Evolutionary conservation across 2,329 filamentous ascomycete genomes (phyloP), one percentile per base, ranked within the genome.

Genomic region (Apiospora saccharicola): DNA sequence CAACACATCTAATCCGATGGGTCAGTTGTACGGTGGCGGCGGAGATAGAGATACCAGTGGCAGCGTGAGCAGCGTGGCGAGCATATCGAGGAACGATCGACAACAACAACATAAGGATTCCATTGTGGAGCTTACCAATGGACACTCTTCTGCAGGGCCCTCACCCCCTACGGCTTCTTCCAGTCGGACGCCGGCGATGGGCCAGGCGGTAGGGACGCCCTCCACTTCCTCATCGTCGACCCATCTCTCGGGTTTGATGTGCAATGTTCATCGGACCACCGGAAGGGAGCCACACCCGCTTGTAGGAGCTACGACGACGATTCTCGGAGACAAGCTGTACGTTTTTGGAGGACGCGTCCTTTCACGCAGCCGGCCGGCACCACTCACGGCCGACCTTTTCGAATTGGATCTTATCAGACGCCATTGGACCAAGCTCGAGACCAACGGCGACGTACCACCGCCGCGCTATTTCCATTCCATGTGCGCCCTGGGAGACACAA

Each of bases 401-500:
- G 96, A 98, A 81, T 85, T 99, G 71, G 96, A 99, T 81, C 87
- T 99, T 67, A 93, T 98, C 74, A 90, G 92, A 71, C 90, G 96
- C 72, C 95, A 98, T 82, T 99, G 96, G 96, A 94, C 92, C 16
- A 98, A 95, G 81, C 82, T 98, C 34, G 94, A 97, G 70, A 91
- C 94, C 0, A 88, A 86, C 41, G 96, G 96, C 64, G 95, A 98
- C 78, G 86, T 97, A 49, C 96, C 96, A 1, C 93, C 95, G 1
- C 94, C 96, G 12, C 90, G 96, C 74, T 99, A 99, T 81, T 99
- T 99, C 76, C 96, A 99, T 85, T 98, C 95, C 75, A 93, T 98
- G 81, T 99, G 96, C 81, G 90, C 94, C 1, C 85, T 99, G 2
- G 96, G 96, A 30, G 96, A 98, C 80, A 96, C 94, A 3, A 99